These are phyloP conservation scores for Talaromyces sp. DNA, from an alignment of 2,329 filamentous ascomycete species.

Conservation along the genomic window DNA sequence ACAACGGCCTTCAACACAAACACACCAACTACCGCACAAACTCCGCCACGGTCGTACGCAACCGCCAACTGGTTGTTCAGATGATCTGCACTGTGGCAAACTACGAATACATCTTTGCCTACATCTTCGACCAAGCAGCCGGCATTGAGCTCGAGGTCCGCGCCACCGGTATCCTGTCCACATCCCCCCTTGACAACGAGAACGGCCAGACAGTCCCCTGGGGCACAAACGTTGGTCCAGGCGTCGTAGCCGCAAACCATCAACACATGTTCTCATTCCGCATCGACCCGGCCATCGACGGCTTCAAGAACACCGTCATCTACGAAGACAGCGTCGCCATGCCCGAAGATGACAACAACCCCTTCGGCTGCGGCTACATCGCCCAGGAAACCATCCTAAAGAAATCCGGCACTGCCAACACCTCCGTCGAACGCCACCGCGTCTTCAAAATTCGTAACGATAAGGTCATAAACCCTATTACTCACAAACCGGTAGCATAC, in stretches of 20 bases:
- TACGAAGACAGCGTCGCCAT: slow-evolving; percentile 60
- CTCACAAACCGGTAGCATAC: slow-evolving; percentile 55
- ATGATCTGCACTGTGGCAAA: slow-evolving; percentile 70
- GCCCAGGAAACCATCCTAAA: slow-evolving; percentile 51
- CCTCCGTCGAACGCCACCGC: slow-evolving; percentile 50
- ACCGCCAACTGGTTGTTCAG: slow-evolving; percentile 65
- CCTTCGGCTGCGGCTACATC: slow-evolving; percentile 57
- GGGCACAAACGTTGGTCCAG: slow-evolving; percentile 68
- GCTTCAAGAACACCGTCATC: slow-evolving; percentile 53
- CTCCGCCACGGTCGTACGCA: slow-evolving; percentile 61
- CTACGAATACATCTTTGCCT: slow-evolving; percentile 72
- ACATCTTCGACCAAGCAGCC: slow-evolving; percentile 69
- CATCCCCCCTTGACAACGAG: slow-evolving; percentile 59
- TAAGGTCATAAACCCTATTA: slow-evolving; percentile 53
- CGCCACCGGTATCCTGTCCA: slow-evolving; percentile 68
- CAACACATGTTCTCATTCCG: slow-evolving; percentile 72
- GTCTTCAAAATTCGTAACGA: slow-evolving; percentile 60
- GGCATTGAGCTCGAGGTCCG: slow-evolving; percentile 66
- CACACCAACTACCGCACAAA: slow-evolving; percentile 70
- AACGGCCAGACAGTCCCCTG: slow-evolving; percentile 63
- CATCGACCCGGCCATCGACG: slow-evolving; percentile 60
- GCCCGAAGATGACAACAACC: slow-evolving; percentile 55
- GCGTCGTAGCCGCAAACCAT: slow-evolving; percentile 66
- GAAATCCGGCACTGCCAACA: slow-evolving; percentile 49
- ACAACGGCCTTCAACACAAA: slow-evolving; percentile 68